phyloP scores from a whole-genome alignment of 306 rosid genomes.

The Cicer bijugum region DNA sequence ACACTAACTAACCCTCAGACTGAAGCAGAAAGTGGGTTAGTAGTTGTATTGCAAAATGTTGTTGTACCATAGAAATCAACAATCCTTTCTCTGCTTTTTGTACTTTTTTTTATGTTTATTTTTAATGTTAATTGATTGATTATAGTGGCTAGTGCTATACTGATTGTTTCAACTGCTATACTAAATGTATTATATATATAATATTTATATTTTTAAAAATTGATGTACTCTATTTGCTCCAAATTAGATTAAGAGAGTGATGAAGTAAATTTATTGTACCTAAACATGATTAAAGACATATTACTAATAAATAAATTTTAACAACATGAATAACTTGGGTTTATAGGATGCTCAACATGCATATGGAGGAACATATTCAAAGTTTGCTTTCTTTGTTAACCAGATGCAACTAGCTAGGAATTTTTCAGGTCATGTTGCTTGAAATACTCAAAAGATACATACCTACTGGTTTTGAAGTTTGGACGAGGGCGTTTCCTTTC shows the following conservation, averaged over 20 bases:
- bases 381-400: neutral
- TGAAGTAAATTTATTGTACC: neutral
- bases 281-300: neutral
- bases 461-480: neutral
- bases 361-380: neutral
- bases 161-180: no score
- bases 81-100: constrained; percentile 1
- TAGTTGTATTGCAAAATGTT: constrained; percentile 14
- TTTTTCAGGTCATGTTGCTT: neutral
- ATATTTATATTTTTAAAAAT: no score
- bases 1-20: neutral
- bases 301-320: no score
- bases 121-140: neutral
- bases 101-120: neutral
- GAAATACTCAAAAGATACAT: neutral
- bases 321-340: neutral
- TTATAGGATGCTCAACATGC: neutral
- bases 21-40: constrained; percentile 9
- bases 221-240: no score
- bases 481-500: neutral
- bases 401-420: neutral
- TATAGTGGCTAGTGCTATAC: no score
- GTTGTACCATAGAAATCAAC: neutral
- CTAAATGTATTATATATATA: no score
- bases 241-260: no score